These are phyloP conservation scores for Beta corolliflora DNA, from an alignment of 179 eudicot genomes.

Conservation along the genomic window DNA sequence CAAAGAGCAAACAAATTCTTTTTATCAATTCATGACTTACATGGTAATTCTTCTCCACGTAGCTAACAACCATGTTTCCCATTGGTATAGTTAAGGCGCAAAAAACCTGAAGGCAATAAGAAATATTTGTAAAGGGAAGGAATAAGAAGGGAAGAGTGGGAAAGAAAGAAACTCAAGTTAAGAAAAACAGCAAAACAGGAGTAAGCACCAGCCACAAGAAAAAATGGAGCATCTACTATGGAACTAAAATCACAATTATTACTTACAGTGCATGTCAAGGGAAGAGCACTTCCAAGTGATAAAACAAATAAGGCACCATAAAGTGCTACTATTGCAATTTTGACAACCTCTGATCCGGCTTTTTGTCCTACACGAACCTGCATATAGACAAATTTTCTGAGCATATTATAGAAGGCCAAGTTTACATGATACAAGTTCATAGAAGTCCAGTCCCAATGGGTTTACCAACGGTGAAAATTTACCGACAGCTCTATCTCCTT, in stretches of 20 bases:
- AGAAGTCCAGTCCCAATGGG: background rate
- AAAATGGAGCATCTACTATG: background rate
- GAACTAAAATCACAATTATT: background rate
- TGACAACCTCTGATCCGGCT: conserved; percentile 61
- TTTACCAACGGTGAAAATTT: conserved; percentile 89
- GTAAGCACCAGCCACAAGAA: background rate
- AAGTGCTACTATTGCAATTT: conserved; percentile 45
- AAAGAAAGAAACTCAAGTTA: background rate
- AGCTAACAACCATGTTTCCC: conserved; percentile 51
- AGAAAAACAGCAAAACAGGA: background rate
- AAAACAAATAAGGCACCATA: conserved; percentile 48
- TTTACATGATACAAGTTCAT: background rate
- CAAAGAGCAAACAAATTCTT: background rate
- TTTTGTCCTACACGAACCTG: conserved; percentile 80
- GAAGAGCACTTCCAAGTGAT: conserved; percentile 58
- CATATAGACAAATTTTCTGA: conserved; percentile 3
- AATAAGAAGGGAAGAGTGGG: background rate
- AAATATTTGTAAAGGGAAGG: background rate
- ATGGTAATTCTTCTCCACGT: conserved; percentile 57
- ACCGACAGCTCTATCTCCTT: conserved; percentile 77
- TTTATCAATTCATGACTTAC: conserved; percentile 41
- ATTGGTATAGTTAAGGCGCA: conserved; percentile 70
- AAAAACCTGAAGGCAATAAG: conserved; percentile 48
- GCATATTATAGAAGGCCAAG: background rate
- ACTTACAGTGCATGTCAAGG: conserved; percentile 65